These are phyloP conservation scores for Coemansia sp. DNA, from an alignment of 371 early-diverging fungal genomes.

Conservation along the genomic window DNA sequence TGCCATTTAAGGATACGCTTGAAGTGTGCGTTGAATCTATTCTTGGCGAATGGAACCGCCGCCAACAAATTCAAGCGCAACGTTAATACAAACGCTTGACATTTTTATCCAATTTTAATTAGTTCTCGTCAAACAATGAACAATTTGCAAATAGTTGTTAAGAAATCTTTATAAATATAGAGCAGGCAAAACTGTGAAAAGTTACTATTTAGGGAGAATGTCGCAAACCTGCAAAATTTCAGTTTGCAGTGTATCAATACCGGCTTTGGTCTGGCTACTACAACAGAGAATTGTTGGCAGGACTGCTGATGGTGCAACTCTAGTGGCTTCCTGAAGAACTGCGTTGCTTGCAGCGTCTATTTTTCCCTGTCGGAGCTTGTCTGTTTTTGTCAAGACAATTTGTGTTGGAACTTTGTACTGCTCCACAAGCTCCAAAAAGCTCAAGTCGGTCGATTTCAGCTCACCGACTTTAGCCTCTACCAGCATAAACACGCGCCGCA, in stretches of 20 bases:
- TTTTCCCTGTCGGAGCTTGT: slow-evolving; percentile 52
- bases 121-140: no score
- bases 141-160: not conserved
- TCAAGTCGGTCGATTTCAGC: slow-evolving; percentile 63
- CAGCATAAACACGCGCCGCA: slow-evolving; percentile 65
- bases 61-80: not conserved
- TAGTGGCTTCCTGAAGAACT: slow-evolving; percentile 14
- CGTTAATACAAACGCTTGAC: not conserved
- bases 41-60: slow-evolving; percentile 11
- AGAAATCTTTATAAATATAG: no score
- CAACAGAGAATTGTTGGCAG: slow-evolving; percentile 21
- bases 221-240: slow-evolving; percentile 41
- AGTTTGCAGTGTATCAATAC: slow-evolving; percentile 31
- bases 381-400: slow-evolving; percentile 67
- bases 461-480: slow-evolving; percentile 68
- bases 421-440: slow-evolving; percentile 63
- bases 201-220: not conserved
- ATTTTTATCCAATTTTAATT: no score
- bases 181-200: not conserved
- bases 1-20: slow-evolving; percentile 14
- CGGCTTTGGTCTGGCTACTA: slow-evolving; percentile 37
- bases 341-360: slow-evolving; percentile 14
- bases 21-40: slow-evolving; percentile 13
- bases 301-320: slow-evolving; percentile 35
- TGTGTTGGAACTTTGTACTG: slow-evolving; percentile 52